Evolutionary conservation across 352 stramenopile species (phyloP).

Genomic region (Elongisporangium anandrum): DNA sequence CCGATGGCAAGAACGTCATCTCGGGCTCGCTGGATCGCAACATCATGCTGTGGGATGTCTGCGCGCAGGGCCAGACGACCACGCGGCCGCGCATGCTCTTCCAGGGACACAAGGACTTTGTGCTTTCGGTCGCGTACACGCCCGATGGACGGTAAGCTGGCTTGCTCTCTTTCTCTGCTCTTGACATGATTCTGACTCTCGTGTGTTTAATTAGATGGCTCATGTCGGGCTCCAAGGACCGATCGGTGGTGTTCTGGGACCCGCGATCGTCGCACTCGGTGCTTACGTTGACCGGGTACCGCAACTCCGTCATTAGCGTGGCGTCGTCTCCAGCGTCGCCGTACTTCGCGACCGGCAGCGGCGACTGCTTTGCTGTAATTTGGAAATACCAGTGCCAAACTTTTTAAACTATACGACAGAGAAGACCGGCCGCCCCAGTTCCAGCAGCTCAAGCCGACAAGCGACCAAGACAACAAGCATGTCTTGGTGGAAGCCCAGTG

Average conservation of each 20-base stretch:
- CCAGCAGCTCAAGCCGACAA: background rate
- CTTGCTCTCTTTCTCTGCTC: conserved; percentile 4
- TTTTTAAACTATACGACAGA: conserved; percentile 70
- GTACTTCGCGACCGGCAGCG: conserved; percentile 83
- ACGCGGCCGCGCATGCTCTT: conserved; percentile 84
- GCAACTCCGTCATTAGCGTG: conserved; percentile 87
- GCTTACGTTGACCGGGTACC: conserved; percentile 76
- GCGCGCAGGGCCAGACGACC: conserved; percentile 69
- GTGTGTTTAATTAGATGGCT: conserved; percentile 79
- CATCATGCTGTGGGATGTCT: conserved; percentile 87
- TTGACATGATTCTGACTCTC: background rate
- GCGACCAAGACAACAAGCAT: too few relatives aligned
- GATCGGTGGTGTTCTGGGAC: conserved; percentile 86
- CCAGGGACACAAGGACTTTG: conserved; percentile 86
- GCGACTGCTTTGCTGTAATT: conserved; percentile 80
- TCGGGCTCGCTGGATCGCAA: conserved; percentile 81
- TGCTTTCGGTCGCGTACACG: conserved; percentile 83
- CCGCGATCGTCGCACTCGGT: conserved; percentile 76
- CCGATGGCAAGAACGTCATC: conserved; percentile 85
- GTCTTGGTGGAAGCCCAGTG: too few relatives aligned
- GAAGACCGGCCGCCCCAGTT: background rate
- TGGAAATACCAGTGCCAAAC: conserved; percentile 88
- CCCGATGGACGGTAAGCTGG: conserved; percentile 74
- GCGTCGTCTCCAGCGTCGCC: conserved; percentile 76
- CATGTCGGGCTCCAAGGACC: conserved; percentile 86